Conservation (phyloP, 2,329 filamentous ascomycete species). For the Penicillium sp. region DNA sequence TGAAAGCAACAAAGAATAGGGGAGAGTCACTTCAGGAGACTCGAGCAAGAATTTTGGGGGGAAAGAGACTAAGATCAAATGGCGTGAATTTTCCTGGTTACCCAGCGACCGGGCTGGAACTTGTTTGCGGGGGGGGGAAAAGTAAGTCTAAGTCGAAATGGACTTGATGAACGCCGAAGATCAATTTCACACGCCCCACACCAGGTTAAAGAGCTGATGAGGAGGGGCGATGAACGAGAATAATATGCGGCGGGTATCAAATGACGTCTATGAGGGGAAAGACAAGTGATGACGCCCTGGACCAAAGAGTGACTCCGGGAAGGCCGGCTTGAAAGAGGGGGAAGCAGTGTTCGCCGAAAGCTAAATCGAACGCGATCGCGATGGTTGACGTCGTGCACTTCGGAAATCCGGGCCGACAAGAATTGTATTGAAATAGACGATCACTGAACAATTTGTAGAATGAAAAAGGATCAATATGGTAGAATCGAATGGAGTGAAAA, state of each 20-base stretch:
- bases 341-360: constrained; percentile 3
- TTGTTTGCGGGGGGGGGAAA: neutral
- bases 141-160: too few species aligned
- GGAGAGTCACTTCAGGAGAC: too few species aligned
- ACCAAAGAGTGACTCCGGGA: constrained; percentile 7
- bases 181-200: neutral
- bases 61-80: neutral
- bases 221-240: constrained; percentile 5
- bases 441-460: too few species aligned
- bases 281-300: constrained; percentile 10
- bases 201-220: neutral
- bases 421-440: too few species aligned
- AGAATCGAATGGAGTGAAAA: too few species aligned
- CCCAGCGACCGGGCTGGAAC: neutral
- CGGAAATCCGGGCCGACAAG: constrained; percentile 6
- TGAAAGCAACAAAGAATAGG: too few species aligned
- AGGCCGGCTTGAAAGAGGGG: constrained; percentile 10
- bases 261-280: constrained; percentile 34
- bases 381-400: constrained; percentile 19
- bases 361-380: constrained; percentile 8
- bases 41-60: too few species aligned
- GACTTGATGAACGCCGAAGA: neutral
- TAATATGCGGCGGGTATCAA: constrained; percentile 17
- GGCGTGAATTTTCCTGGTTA: neutral
- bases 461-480: too few species aligned